phyloP scores from a whole-genome alignment of 2,329 filamentous ascomycete species.

The Xylariaceae sp. region DNA sequence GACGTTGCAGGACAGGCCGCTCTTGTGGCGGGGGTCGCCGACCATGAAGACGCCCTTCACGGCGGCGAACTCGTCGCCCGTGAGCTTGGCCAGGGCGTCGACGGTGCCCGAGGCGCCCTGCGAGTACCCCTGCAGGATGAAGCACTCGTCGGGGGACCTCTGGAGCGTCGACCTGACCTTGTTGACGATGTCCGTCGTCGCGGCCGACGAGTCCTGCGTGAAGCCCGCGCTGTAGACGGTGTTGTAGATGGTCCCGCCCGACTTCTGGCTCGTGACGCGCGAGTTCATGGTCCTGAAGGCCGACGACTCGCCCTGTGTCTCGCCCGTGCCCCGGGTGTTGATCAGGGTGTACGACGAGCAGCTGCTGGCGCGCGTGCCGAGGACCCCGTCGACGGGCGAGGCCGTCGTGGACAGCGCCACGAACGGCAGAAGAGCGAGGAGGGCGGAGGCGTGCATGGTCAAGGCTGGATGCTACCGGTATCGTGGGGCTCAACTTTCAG shows the following conservation, averaged over 20 bases:
- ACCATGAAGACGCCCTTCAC: conserved; percentile 10
- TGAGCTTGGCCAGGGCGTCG: conserved; percentile 3
- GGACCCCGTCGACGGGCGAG: conserved; percentile 1
- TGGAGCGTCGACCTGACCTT: conserved; percentile 2
- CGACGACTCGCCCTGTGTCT: conserved; percentile 5
- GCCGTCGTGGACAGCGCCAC: conserved; percentile 4
- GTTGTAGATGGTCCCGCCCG: conserved; percentile 7
- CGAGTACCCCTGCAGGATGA: conserved; percentile 8
- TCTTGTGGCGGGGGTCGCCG: conserved; percentile 4
- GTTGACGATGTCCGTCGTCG: conserved; percentile 6
- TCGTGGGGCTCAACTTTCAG: no score
- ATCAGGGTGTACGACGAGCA: conserved; percentile 8
- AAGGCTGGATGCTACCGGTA: no score
- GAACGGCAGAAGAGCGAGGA: conserved; percentile 1
- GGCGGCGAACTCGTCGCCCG: conserved; percentile 4
- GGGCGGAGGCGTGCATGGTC: conserved; percentile 1
- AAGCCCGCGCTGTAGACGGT: conserved; percentile 6
- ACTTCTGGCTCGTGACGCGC: conserved; percentile 3
- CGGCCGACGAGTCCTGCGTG: conserved; percentile 2
- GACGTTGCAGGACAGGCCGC: conserved; percentile 5
- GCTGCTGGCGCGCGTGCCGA: conserved; percentile 1
- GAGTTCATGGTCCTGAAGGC: conserved; percentile 7
- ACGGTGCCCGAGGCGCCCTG: conserved; percentile 7
- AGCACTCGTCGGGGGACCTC: conserved; percentile 6
- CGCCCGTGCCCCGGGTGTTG: conserved; percentile 6